A percentile compares a stretch with the other conserved stretches of the same genome.
Conservation (phyloP, 2,329 filamentous ascomycete species). For the Tolypocladium amazonense region DNA sequence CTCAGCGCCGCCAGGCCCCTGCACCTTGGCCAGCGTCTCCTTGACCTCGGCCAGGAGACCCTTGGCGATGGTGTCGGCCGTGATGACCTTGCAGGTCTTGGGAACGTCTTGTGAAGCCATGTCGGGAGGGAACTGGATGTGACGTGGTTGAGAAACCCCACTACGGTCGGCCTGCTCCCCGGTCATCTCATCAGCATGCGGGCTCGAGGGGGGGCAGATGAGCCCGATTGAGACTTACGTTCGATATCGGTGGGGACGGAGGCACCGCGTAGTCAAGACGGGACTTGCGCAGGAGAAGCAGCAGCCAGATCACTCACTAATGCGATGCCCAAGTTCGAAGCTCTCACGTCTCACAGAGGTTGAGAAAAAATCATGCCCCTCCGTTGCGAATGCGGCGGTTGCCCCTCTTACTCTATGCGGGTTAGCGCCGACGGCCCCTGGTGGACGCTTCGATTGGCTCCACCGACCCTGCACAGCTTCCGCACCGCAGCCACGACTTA, state of each 20-base stretch:
- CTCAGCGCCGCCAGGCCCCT: constrained; percentile 40
- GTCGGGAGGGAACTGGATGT: neutral
- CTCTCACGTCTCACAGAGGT: neutral
- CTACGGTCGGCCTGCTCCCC: neutral
- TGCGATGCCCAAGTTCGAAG: neutral
- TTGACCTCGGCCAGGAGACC: constrained; percentile 67
- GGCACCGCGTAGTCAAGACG: neutral
- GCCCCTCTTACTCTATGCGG: constrained; percentile 21
- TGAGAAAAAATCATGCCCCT: constrained; percentile 13
- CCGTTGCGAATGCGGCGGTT: constrained; percentile 5
- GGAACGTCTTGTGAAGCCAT: constrained; percentile 28
- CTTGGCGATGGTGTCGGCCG: constrained; percentile 81
- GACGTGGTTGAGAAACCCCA: neutral
- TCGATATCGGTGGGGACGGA: neutral
- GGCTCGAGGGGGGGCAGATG: neutral
- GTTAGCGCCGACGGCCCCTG: constrained; percentile 10
- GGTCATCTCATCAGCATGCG: neutral
- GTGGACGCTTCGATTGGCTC: neutral
- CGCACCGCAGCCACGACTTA: neutral
- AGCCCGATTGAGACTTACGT: neutral
- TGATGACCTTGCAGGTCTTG: constrained; percentile 83
- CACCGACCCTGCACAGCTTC: neutral
- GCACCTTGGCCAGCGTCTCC: constrained; percentile 61
- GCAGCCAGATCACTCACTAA: neutral
- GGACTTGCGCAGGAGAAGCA: neutral